Base-by-base conservation (phyloP, 2,329 filamentous ascomycete species). In the Fulvia fulva region DNA sequence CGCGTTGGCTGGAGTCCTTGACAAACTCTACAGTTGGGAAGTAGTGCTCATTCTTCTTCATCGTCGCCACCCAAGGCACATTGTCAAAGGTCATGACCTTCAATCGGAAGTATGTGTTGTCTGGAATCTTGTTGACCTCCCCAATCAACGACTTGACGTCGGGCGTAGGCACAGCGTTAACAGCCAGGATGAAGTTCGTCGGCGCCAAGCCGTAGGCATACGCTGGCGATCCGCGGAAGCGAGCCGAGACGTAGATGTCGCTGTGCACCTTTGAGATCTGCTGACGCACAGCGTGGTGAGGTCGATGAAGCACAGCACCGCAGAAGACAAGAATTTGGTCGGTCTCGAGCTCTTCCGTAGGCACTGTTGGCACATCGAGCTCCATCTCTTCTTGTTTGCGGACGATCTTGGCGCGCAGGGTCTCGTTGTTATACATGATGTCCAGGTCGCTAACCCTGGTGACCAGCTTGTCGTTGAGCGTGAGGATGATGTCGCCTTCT, bases 1-100 rank as follows among this genome's bases (percentile, higher is more conserved):
- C 76, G 5, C 77, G 71, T 60, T 79, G 74, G 1, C 69, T 71
- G 1, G 74, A 55, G 60, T 87, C 84, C 68, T 87, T 87, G 53
- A 83, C 69, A 60, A 85, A 87, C 72, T 87, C 84, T 28, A 85
- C 82, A 60, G 86, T 87, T 2, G 85, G 84, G 76, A 87, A 87
- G 74, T 99, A 99, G 75, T 99, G 94, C 72, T 99, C 93, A 68
- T 97, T 97, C 83, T 97, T 97, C 86, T 99, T 99, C 90, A 99
- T 96, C 8, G 94, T 99, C 41, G 95, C 90, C n/a, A 99, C 91
- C 91, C 94, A 99, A 3, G 93, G 93, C 9, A 99, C 91, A 69
- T 95, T 96, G 74, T 99, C 94, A 70, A 99, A 99, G 0, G 94
- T 97, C 74, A 97, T 91, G n/a, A 94, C 91, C 74, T 93, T 92